phyloP scores from a whole-genome alignment of 768 basidiomycete genomes.

The Neoboletus subvelutipes region DNA sequence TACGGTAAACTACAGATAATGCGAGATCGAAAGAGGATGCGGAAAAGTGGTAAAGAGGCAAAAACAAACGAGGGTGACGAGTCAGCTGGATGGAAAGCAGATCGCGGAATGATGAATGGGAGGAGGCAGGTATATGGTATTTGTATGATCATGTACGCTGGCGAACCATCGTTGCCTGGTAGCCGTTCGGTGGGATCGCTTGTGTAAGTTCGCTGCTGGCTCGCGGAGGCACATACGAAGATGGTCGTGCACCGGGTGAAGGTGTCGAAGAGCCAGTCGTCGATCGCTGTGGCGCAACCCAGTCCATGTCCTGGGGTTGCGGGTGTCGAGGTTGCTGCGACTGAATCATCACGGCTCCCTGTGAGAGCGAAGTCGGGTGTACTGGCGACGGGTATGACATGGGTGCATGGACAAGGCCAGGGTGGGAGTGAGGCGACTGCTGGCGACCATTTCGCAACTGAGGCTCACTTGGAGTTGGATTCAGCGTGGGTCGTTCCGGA shows the following conservation, averaged over 20 bases:
- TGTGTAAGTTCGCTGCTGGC: slow-evolving; percentile 45
- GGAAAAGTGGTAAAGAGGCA: slow-evolving; percentile 23
- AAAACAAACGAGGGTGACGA: slow-evolving; percentile 26
- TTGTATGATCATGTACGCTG: slow-evolving; percentile 46
- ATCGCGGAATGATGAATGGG: slow-evolving; percentile 19
- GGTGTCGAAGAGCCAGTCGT: slow-evolving; percentile 33
- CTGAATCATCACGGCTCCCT: slow-evolving; percentile 44
- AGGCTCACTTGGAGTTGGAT: slow-evolving; percentile 38
- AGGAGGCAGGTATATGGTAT: background rate
- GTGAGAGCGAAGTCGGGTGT: slow-evolving; percentile 47
- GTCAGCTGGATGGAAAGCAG: slow-evolving; percentile 30
- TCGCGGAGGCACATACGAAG: slow-evolving; percentile 49
- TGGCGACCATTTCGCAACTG: slow-evolving; percentile 40
- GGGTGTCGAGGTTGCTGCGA: slow-evolving; percentile 40
- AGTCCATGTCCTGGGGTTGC: slow-evolving; percentile 46
- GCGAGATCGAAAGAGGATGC: slow-evolving; percentile 41
- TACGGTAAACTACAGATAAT: slow-evolving; percentile 65
- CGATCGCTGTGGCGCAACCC: slow-evolving; percentile 39
- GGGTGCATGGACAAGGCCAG: slow-evolving; percentile 40
- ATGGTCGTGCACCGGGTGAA: slow-evolving; percentile 45
- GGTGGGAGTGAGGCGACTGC: slow-evolving; percentile 41
- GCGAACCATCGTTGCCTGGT: slow-evolving; percentile 46
- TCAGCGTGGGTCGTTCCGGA: slow-evolving; percentile 48
- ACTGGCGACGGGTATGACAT: slow-evolving; percentile 46
- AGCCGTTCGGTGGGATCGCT: slow-evolving; percentile 42